Evolutionary conservation across 2,329 filamentous ascomycete species (phyloP).

Genomic region (Penicillium sp.): DNA sequence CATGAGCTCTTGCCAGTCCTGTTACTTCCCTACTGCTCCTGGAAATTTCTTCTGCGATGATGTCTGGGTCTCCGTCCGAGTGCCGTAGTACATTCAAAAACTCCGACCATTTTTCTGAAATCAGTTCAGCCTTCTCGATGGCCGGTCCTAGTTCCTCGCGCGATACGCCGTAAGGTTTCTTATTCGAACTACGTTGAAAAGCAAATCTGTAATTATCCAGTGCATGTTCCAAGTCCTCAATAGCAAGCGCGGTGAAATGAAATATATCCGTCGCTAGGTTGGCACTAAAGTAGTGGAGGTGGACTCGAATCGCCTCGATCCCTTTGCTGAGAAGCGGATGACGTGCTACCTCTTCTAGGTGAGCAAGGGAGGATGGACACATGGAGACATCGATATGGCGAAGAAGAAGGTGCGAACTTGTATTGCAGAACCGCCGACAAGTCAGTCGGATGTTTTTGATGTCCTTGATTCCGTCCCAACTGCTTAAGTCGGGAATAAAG

Average conservation of each 20-base stretch:
- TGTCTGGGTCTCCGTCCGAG: not conserved
- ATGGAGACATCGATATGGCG: slow-evolving; percentile 1
- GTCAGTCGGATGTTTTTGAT: slow-evolving; percentile 3
- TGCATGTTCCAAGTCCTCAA: not conserved
- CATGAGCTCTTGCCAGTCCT: slow-evolving; percentile 2
- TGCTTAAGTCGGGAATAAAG: not conserved
- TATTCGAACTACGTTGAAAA: not conserved
- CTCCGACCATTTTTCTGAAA: not conserved
- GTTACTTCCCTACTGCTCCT: not conserved
- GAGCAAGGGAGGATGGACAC: not conserved
- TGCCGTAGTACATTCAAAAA: not conserved
- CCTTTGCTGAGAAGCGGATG: slow-evolving; percentile 3
- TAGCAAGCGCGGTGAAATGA: not conserved
- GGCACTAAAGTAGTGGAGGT: not conserved
- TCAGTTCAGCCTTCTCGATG: not conserved
- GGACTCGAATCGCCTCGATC: not conserved
- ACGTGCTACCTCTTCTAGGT: not conserved
- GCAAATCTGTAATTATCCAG: not conserved
- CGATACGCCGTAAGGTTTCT: not conserved
- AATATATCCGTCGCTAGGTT: not conserved
- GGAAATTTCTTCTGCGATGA: not conserved
- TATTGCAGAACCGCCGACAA: not conserved
- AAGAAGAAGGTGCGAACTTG: slow-evolving; percentile 2
- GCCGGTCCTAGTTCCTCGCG: not conserved
- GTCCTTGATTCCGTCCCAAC: not conserved